These are phyloP conservation scores for Linum lewisii DNA, from an alignment of 345 rosid species.

Conservation along the genomic window DNA sequence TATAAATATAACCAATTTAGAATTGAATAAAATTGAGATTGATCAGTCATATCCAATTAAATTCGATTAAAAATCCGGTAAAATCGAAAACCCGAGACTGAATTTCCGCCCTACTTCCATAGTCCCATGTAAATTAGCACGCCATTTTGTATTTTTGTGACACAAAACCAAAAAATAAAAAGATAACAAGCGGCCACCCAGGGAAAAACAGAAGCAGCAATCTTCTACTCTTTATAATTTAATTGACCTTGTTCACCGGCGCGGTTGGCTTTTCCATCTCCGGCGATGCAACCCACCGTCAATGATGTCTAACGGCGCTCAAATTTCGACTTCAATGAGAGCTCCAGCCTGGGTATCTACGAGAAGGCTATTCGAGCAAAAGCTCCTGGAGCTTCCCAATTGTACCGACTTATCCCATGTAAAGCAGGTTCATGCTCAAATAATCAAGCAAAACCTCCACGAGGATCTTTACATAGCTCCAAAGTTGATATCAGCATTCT, in stretches of 20 bases:
- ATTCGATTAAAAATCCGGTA: too few relatives aligned
- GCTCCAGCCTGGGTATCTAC: constrained; percentile 62
- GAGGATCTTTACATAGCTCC: constrained; percentile 48
- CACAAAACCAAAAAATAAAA: too few relatives aligned
- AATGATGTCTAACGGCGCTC: constrained; percentile 12
- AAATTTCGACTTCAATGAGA: constrained; percentile 41
- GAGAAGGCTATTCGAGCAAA: constrained; percentile 60
- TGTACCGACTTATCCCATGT: constrained; percentile 46
- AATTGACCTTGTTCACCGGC: too few relatives aligned
- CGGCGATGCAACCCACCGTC: constrained; percentile 3
- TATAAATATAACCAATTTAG: too few relatives aligned
- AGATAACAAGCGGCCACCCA: too few relatives aligned
- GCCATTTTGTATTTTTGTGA: too few relatives aligned
- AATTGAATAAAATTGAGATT: too few relatives aligned
- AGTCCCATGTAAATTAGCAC: too few relatives aligned
- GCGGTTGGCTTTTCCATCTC: not conserved
- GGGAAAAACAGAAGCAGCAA: too few relatives aligned
- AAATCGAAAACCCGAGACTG: too few relatives aligned
- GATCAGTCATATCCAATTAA: too few relatives aligned
- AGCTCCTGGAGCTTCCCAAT: constrained; percentile 58
- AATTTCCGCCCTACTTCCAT: too few relatives aligned
- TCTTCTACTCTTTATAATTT: not conserved
- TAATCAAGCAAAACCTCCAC: constrained; percentile 52
- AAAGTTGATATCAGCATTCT: constrained; percentile 58
- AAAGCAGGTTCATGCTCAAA: constrained; percentile 67